phyloP scores from a whole-genome alignment of 2,329 filamentous ascomycete genomes.

The Fusarium subglutinans region DNA sequence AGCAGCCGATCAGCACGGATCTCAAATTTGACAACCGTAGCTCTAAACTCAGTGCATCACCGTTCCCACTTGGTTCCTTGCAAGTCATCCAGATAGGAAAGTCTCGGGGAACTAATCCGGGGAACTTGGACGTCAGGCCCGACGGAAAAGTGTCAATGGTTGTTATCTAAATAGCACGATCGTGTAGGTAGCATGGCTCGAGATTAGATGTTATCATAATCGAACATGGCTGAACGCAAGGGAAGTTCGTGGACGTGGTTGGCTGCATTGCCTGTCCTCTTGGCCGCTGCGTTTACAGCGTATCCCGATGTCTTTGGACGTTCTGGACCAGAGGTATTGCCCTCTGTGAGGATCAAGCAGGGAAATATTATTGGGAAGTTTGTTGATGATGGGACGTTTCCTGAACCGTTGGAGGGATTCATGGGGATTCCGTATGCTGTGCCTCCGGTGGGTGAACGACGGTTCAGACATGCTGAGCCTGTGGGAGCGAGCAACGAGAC shows the following conservation, averaged over 20 bases:
- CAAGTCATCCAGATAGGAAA: slow-evolving; percentile 12
- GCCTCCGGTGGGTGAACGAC: slow-evolving; percentile 53
- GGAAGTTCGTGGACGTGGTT: slow-evolving; percentile 25
- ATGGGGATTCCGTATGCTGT: slow-evolving; percentile 59
- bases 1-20: slow-evolving; percentile 18
- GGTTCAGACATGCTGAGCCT: slow-evolving; percentile 51
- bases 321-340: slow-evolving; percentile 5
- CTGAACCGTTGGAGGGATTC: slow-evolving; percentile 51
- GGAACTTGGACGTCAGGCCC: neutral
- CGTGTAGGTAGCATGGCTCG: neutral
- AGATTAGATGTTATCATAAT: neutral
- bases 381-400: slow-evolving; percentile 44
- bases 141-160: neutral
- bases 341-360: slow-evolving; percentile 43
- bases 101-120: slow-evolving; percentile 27
- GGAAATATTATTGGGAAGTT: slow-evolving; percentile 46
- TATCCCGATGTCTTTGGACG: slow-evolving; percentile 17
- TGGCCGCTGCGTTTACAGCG: slow-evolving; percentile 18
- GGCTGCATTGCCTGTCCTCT: slow-evolving; percentile 26
- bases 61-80: slow-evolving; percentile 7
- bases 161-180: slow-evolving; percentile 25
- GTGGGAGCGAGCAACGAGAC: slow-evolving; percentile 42
- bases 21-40: slow-evolving; percentile 36
- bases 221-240: slow-evolving; percentile 21
- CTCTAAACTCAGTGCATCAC: neutral